Evolutionary conservation across 768 basidiomycete species (phyloP).

Genomic region (Cyathus striatus): DNA sequence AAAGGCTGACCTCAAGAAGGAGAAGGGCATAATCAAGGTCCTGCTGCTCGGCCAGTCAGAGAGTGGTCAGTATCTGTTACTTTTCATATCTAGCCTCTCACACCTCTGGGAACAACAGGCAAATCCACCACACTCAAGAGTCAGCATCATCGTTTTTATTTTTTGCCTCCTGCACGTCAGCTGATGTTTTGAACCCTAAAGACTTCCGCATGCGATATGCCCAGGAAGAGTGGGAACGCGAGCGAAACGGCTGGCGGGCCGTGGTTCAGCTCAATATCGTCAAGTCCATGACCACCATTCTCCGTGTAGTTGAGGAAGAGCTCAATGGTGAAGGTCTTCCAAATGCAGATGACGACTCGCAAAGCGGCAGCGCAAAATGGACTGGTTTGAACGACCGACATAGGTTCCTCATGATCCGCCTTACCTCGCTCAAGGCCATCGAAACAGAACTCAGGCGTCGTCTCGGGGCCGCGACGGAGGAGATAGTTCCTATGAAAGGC

Average conservation of each 20-base stretch:
- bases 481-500: no score
- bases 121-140: constrained; percentile 71
- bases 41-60: constrained; percentile 63
- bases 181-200: no score
- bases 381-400: constrained; percentile 53
- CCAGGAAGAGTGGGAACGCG: constrained; percentile 54
- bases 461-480: constrained; percentile 45
- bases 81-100: constrained; percentile 2
- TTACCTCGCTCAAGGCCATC: constrained; percentile 55
- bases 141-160: constrained; percentile 18
- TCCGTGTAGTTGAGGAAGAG: constrained; percentile 55
- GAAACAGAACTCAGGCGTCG: constrained; percentile 61
- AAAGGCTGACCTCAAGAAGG: constrained; percentile 34
- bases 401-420: constrained; percentile 49
- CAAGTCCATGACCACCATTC: constrained; percentile 61
- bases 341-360: constrained; percentile 29
- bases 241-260: constrained; percentile 70
- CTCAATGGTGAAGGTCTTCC: constrained; percentile 32
- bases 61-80: constrained; percentile 41
- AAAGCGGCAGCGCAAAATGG: constrained; percentile 20
- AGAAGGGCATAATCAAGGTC: constrained; percentile 47
- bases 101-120: constrained; percentile 29
- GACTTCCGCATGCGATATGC: constrained; percentile 74
- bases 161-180: no score
- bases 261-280: constrained; percentile 81